Evolutionary conservation across 2,329 filamentous ascomycete genomes (phyloP), one percentile per base, ranked within the genome.

Genomic region (Nemania diffusa): DNA sequence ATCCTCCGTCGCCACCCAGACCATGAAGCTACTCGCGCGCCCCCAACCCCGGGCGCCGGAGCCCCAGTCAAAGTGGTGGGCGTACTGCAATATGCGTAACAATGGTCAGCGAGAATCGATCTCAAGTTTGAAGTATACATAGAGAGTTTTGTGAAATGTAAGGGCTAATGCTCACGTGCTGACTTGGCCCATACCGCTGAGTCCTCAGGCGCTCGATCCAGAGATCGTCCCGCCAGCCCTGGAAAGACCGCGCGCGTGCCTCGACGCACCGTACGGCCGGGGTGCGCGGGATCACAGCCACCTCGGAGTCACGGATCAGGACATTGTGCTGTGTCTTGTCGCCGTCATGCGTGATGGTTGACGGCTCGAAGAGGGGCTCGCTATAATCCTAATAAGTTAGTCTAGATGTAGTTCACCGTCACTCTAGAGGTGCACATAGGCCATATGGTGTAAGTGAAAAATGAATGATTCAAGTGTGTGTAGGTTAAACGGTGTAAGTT

Each of bases 51-150:
- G 84, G 69, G 83, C 82, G 67, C 84, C 85, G 29, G 85, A 78
- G 58, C 81, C 84, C 84, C 84, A 87, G 78, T 87, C 85, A 69
- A 84, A 87, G 74, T 87, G 85, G 66, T 86, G 84, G 48, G 76
- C 77, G 74, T 87, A 87, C 69, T 71, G 29, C 13, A 8, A 44
- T 26, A 51, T 1, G n/a, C n/a, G n/a, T n/a, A n/a, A n/a, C n/a
- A n/a, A n/a, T 7, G 32, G 13, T 66, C n/a, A 57, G 57, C 40
- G 15, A 63, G 22, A 50, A 51, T 5, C 37, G 11, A 17, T 2
- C 15, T 17, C 5, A 40, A 15, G 5, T n/a, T n/a, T n/a, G n/a
- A n/a, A n/a, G n/a, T n/a, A n/a, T 15, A 17, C 11, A 40, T 2
- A 5, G 32, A 34, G 32, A 15, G 37, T 5, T 40, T 17, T 15